Evolutionary conservation across 306 rosid species (phyloP).

Genomic region (Begonia masoniana): DNA sequence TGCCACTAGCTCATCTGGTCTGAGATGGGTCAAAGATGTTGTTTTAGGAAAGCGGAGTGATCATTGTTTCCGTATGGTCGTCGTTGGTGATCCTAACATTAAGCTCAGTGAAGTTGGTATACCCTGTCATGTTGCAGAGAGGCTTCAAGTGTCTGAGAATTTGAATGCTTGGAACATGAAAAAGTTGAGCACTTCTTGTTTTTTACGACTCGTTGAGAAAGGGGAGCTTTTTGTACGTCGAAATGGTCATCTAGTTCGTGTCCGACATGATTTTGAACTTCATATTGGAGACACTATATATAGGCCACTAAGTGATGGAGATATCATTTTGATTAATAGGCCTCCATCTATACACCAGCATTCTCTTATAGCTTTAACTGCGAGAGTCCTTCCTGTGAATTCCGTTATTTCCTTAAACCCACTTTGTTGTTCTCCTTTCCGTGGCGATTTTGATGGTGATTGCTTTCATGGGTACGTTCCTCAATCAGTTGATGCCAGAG

Average conservation of each 20-base stretch:
- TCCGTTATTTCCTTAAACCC: conserved; percentile 74
- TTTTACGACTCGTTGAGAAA: conserved; percentile 46
- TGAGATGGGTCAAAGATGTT: conserved; percentile 91
- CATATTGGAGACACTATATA: conserved; percentile 54
- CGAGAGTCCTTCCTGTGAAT: conserved; percentile 57
- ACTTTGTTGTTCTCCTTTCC: conserved; percentile 81
- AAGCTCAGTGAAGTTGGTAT: conserved; percentile 70
- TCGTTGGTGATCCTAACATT: conserved; percentile 86
- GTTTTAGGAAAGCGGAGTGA: conserved; percentile 88
- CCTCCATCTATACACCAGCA: conserved; percentile 98
- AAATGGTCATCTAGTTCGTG: conserved; percentile 26
- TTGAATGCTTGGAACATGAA: conserved; percentile 56
- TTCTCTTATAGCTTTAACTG: conserved; percentile 57
- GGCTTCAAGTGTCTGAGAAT: conserved; percentile 48
- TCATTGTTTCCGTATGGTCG: conserved; percentile 66
- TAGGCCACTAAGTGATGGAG: conserved; percentile 72
- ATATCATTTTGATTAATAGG: conserved; percentile 68
- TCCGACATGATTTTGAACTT: conserved; percentile 34
- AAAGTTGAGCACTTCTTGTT: conserved; percentile 34
- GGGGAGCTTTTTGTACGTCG: conserved; percentile 49
- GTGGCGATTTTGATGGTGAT: conserved; percentile 98
- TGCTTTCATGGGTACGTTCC: conserved; percentile 94
- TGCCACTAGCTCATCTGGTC: conserved; percentile 67
- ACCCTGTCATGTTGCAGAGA: conserved; percentile 77
- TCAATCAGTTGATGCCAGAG: conserved; percentile 61